phyloP scores from a whole-genome alignment of 2,329 filamentous ascomycete genomes.

The Arthrobotrys conoides region DNA sequence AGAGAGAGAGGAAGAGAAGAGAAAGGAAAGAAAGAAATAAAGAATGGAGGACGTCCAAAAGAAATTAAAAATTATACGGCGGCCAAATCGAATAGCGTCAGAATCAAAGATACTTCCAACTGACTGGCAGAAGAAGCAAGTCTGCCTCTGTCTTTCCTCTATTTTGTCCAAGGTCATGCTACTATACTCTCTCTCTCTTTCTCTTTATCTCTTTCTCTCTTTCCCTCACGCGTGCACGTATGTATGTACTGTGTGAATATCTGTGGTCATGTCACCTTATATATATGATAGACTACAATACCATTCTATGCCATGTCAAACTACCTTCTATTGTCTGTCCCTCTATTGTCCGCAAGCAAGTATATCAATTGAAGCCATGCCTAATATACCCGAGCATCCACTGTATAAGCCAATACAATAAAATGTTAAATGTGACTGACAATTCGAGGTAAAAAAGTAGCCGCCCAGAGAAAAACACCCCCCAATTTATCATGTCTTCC shows the following conservation, averaged over 20 bases:
- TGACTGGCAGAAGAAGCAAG: constrained; percentile 20
- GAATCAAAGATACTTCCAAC: constrained; percentile 13
- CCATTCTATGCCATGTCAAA: not conserved
- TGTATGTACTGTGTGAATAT: not conserved
- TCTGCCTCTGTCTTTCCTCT: not conserved
- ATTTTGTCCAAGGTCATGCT: not conserved
- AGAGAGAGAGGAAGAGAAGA: not conserved
- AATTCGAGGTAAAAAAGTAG: constrained; percentile 2
- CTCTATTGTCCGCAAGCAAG: too few relatives aligned
- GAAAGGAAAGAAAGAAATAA: constrained; percentile 26
- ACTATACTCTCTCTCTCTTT: not conserved
- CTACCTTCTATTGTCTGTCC: too few relatives aligned
- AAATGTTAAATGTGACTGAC: constrained; percentile 1
- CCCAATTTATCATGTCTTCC: not conserved
- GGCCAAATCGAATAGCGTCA: constrained; percentile 49
- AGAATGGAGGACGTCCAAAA: constrained; percentile 59
- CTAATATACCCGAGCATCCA: not conserved
- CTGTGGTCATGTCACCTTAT: not conserved
- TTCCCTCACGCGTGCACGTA: too few relatives aligned
- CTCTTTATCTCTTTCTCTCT: not conserved
- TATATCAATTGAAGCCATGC: not conserved
- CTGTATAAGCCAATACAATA: not conserved
- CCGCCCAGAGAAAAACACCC: constrained; percentile 5
- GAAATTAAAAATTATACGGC: constrained; percentile 61
- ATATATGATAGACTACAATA: not conserved